phyloP scores from a whole-genome alignment of 1,139 yeast species.

The Debaryomycetaceae sp. region DNA sequence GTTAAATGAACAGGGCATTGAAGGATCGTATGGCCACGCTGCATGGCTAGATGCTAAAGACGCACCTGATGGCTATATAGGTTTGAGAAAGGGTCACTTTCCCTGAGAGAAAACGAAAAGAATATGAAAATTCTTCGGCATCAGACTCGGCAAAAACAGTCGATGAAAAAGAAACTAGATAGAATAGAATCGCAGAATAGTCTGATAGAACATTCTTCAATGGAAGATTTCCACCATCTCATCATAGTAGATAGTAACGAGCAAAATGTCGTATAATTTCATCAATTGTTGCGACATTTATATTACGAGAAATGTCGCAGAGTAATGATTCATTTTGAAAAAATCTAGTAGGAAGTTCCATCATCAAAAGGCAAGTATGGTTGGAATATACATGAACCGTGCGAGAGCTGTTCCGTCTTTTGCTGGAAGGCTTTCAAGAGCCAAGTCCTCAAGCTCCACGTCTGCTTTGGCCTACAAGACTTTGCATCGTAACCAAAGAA shows the following conservation, averaged over 20 bases:
- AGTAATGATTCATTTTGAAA: background rate
- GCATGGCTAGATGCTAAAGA: conserved; percentile 30
- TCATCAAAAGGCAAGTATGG: background rate
- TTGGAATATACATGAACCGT: background rate
- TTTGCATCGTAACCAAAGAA: conserved; percentile 76
- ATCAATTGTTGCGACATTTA: background rate
- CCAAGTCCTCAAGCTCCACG: conserved; percentile 59
- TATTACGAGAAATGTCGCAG: background rate
- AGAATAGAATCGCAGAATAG: no score
- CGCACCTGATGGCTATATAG: conserved; percentile 46
- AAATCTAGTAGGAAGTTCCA: background rate
- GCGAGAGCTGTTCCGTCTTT: conserved; percentile 2
- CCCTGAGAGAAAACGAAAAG: conserved; percentile 17
- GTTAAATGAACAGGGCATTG: conserved; percentile 42
- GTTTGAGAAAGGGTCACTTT: conserved; percentile 35
- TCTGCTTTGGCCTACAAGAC: conserved; percentile 94
- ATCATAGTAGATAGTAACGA: background rate
- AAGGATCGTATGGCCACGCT: conserved; percentile 31
- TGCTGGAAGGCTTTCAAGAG: conserved; percentile 13
- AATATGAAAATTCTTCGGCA: no score
- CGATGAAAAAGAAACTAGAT: no score
- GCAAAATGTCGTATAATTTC: background rate
- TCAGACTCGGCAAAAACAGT: no score
- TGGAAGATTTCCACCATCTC: no score
- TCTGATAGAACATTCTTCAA: no score